Conservation (phyloP, 2,329 filamentous ascomycete species). For the Capronia americana region DNA sequence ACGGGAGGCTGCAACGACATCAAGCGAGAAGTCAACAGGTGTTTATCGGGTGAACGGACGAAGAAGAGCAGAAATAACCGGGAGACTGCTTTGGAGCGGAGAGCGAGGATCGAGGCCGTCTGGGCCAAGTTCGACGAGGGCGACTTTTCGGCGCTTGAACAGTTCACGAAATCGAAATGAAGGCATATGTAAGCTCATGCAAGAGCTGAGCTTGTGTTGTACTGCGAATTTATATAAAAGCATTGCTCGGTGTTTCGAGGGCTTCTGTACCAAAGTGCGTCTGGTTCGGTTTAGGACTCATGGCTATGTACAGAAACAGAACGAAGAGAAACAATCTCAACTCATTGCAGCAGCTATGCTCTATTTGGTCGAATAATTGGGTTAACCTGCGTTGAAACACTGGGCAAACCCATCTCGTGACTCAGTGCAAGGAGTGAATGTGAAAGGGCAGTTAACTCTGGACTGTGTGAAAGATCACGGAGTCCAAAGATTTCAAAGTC, state of each 20-base stretch:
- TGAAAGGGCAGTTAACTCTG: background rate
- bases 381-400: background rate
- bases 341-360: background rate
- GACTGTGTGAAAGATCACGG: background rate
- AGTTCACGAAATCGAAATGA: constrained; percentile 61
- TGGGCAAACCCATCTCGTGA: background rate
- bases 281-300: background rate
- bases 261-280: background rate
- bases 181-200: background rate
- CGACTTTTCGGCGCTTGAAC: constrained; percentile 45
- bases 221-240: background rate
- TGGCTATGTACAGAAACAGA: background rate
- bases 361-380: background rate
- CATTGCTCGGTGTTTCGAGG: constrained; percentile 1
- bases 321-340: background rate
- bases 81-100: constrained; percentile 70
- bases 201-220: background rate
- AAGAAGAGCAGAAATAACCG: constrained; percentile 81
- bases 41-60: constrained; percentile 78
- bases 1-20: constrained; percentile 87
- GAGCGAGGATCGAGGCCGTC: constrained; percentile 74
- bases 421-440: background rate
- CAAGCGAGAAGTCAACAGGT: constrained; percentile 84
- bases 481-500: background rate
- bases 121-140: constrained; percentile 76